Base-by-base conservation (phyloP, 768 basidiomycete species). In the Pisolithus orientalis region DNA sequence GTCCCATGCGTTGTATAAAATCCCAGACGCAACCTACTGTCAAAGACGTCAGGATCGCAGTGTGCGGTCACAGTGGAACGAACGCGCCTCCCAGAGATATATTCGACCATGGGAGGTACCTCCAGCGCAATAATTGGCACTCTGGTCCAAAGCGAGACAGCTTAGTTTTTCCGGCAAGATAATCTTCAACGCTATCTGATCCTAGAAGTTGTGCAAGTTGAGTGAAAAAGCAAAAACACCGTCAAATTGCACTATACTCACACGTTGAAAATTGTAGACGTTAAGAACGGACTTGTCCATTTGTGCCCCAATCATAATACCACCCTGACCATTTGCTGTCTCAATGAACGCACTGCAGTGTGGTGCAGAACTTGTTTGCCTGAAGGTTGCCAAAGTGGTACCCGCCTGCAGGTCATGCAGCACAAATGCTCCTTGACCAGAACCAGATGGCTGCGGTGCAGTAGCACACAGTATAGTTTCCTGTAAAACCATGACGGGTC, bases 231-330 rank as follows among this genome's bases (percentile, higher is more conserved):
- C 29, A 25, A 25, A 13, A 40, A 16, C 42, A 27, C 32, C 17
- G 7, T 29, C 7, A 34, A 8, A 3, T 49, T 32, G 17, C 21
- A 9, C 49, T 38, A 52, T 21, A 62, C 71, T 51, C 56, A 89
- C 95, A 75, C 93, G 94, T 77, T 97, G 93, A 68, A 93, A 97
- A 57, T 82, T 85, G 70, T 95, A 98, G 16, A 94, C 85, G 62
- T 95, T 86, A 57, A 96, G 62, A 40, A 95, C 78, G 0, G 90
- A 83, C 67, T 96, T 96, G 53, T 94, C 91, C 44, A 84, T 81
- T 65, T 96, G 94, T 1, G 85, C 83, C 28, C 90, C 84, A 21
- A 96, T 75, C 49, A 96, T 76, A 53, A 92, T 75, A 1, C 94
- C 94, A 24, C 95, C 96, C 56, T 83, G 79, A 0, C 84, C 84